Conservation (phyloP, 139 green algal genomes). For the Coelastrella sp. region DNA sequence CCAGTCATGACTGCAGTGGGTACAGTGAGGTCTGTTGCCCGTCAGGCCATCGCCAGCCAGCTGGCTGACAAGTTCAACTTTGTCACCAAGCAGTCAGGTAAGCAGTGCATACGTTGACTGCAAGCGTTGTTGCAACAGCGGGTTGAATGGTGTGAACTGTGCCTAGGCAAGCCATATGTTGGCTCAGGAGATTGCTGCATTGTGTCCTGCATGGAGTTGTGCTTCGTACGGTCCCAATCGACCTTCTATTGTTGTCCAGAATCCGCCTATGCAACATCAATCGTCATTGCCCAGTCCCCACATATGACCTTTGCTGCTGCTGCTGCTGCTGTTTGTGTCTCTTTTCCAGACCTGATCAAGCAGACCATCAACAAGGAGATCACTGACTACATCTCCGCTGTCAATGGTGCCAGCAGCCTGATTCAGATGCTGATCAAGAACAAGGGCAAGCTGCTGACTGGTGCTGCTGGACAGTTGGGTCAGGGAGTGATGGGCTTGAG, state of each 20-base stretch:
- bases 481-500: background rate
- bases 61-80: background rate
- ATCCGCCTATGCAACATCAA: too few species aligned
- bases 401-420: background rate
- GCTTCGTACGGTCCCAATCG: too few species aligned
- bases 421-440: constrained; percentile 1
- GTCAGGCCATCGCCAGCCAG: background rate
- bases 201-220: too few species aligned
- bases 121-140: background rate
- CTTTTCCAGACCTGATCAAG: background rate
- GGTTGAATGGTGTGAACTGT: background rate
- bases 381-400: background rate
- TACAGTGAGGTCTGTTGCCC: background rate
- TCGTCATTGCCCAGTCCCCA: too few species aligned
- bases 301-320: too few species aligned
- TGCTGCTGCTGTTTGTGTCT: background rate
- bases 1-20: background rate
- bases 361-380: constrained; percentile 7
- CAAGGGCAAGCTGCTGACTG: background rate
- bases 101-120: background rate
- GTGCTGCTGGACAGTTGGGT: background rate
- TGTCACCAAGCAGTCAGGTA: background rate
- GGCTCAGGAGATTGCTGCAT: too few species aligned
- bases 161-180: too few species aligned
- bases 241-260: too few species aligned